Percentiles rank a stretch among this genome's conserved stretches.
These are phyloP conservation scores for Aspergillus novofumigatus DNA, from an alignment of 2,329 filamentous ascomycete species.

Conservation along the genomic window DNA sequence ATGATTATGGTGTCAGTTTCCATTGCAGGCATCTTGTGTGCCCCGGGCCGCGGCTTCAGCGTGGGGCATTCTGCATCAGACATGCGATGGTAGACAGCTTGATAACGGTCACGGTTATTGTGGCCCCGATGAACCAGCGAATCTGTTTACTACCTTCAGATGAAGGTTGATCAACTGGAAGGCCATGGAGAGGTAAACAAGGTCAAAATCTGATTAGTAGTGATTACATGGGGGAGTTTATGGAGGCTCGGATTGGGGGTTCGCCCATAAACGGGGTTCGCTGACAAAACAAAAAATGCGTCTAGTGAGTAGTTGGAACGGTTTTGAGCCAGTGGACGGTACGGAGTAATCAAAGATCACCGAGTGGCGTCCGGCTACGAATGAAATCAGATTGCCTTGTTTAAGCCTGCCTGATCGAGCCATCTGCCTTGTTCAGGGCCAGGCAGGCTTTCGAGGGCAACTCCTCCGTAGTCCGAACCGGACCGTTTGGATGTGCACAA, in stretches of 20 bases:
- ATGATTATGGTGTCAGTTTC: conserved; percentile 42
- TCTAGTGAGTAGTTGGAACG: not conserved
- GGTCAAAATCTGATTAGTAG: not conserved
- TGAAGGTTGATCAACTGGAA: conserved; percentile 13
- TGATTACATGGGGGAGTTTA: conserved; percentile 9
- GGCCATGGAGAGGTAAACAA: conserved; percentile 18
- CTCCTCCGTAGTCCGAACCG: not conserved
- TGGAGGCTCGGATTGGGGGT: conserved; percentile 2
- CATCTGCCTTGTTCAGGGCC: not conserved
- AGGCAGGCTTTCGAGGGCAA: not conserved
- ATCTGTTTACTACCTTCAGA: conserved; percentile 14
- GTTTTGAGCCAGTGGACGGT: not conserved
- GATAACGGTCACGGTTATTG: conserved; percentile 4
- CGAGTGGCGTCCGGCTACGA: not conserved
- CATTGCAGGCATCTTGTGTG: conserved; percentile 27
- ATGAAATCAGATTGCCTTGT: not conserved
- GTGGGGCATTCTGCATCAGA: conserved; percentile 29
- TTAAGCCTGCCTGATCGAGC: not conserved
- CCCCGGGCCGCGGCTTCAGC: conserved; percentile 22
- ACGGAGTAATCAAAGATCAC: not conserved
- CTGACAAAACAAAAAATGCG: conserved; percentile 25
- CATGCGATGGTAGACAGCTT: conserved; percentile 17
- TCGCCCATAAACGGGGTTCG: conserved; percentile 18
- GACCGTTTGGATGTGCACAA: not conserved
- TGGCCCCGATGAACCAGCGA: conserved; percentile 1